A percentile compares a stretch with the other conserved stretches of the same genome.
Evolutionary conservation across 83 land plant genomes (phyloP).

Genomic region (Larix sibirica): DNA sequence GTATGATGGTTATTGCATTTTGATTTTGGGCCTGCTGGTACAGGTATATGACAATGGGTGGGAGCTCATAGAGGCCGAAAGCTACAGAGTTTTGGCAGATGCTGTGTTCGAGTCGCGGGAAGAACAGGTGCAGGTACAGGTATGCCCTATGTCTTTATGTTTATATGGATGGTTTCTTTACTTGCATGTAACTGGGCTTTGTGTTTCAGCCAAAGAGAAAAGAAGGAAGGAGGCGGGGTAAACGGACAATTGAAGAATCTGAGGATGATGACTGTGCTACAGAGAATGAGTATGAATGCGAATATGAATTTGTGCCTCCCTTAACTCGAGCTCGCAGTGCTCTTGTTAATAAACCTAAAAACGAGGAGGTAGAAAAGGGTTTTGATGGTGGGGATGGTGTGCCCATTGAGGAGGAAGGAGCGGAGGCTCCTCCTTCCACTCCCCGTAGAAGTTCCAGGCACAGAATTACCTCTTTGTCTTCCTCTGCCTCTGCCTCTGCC

Average conservation of each 20-base stretch:
- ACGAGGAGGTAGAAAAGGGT: too few relatives aligned
- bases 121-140: conserved; percentile 4
- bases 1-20: too few relatives aligned
- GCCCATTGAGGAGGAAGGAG: not conserved
- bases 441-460: not conserved
- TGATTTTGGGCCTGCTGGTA: too few relatives aligned
- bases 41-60: too few relatives aligned
- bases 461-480: too few relatives aligned
- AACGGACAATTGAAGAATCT: not conserved
- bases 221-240: not conserved
- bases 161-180: too few relatives aligned
- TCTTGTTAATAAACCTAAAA: not conserved
- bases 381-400: too few relatives aligned
- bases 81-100: conserved; percentile 56
- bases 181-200: not conserved
- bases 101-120: conserved; percentile 50
- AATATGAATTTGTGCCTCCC: conserved; percentile 6
- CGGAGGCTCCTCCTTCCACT: too few relatives aligned
- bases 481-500: too few relatives aligned
- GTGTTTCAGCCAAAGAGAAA: not conserved
- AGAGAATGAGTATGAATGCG: not conserved
- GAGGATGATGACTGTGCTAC: not conserved
- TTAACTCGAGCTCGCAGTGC: conserved; percentile 11
- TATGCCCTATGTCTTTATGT: too few relatives aligned
- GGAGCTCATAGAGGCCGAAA: conserved; percentile 42